Evolutionary conservation across 768 basidiomycete genomes (phyloP).

Genomic region (Calocera cornea): DNA sequence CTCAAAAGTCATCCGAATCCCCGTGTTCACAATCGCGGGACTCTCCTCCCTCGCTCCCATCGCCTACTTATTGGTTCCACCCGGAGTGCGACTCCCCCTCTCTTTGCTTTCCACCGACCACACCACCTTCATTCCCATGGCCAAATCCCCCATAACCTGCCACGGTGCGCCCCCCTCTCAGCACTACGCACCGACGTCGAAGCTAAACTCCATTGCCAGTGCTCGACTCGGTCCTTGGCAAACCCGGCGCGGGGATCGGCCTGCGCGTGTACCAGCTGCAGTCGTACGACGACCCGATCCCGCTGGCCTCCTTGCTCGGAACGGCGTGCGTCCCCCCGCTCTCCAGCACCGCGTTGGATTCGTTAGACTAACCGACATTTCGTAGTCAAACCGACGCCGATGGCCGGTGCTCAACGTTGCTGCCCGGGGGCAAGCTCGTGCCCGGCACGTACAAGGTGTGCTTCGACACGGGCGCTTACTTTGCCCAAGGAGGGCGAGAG

Average conservation of each 20-base stretch:
- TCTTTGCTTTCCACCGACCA: too few relatives aligned
- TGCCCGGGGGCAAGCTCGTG: conserved; percentile 41
- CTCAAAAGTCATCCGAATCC: too few relatives aligned
- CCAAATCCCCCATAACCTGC: conserved; percentile 72
- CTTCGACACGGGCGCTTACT: conserved; percentile 75
- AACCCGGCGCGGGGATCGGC: conserved; percentile 57
- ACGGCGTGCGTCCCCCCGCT: too few relatives aligned
- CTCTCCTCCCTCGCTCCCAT: too few relatives aligned
- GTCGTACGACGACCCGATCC: conserved; percentile 21
- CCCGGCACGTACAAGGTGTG: conserved; percentile 69
- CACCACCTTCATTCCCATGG: conserved; percentile 18
- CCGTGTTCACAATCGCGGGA: too few relatives aligned
- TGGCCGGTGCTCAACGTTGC: conserved; percentile 69
- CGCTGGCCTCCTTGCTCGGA: conserved; percentile 41
- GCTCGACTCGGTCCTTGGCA: conserved; percentile 72
- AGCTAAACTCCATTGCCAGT: conserved; percentile 34
- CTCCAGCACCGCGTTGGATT: too few relatives aligned
- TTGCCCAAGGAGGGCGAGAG: conserved; percentile 43
- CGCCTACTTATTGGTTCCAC: too few relatives aligned
- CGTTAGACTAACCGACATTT: conserved; percentile 8
- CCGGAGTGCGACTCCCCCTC: too few relatives aligned
- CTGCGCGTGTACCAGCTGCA: conserved; percentile 46
- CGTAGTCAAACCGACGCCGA: conserved; percentile 61
- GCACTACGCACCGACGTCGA: too few relatives aligned
- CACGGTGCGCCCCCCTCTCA: conserved; percentile 42